Evolutionary conservation across 345 rosid species (phyloP).

Genomic region (Acer saccharum): DNA sequence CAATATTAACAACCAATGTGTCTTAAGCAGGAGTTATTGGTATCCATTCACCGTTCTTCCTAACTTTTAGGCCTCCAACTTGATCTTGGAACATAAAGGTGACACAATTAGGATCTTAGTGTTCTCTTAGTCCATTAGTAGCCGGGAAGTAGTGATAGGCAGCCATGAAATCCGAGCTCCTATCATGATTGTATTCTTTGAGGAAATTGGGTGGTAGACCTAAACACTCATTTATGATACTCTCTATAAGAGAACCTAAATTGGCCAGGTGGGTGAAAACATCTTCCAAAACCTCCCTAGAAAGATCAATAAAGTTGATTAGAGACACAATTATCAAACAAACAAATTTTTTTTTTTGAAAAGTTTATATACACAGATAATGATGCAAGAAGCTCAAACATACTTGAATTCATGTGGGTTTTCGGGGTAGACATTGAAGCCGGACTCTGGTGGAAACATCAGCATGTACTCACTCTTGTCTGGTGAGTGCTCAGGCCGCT

Average conservation of each 20-base stretch:
- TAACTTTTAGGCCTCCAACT: conserved; percentile 51
- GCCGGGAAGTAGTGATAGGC: conserved; percentile 49
- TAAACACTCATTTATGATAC: conserved; percentile 43
- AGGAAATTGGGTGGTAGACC: conserved; percentile 52
- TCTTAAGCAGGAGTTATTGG: conserved; percentile 33
- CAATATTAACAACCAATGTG: conserved; percentile 44
- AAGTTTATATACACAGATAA: neutral
- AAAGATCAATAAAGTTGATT: neutral
- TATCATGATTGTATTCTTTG: conserved; percentile 42
- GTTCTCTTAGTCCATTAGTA: conserved; percentile 40
- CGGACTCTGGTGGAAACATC: conserved; percentile 41
- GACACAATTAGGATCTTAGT: conserved; percentile 52
- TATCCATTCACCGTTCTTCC: conserved; percentile 46
- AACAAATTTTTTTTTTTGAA: too few relatives aligned
- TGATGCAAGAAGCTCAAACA: neutral
- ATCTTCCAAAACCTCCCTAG: conserved; percentile 43
- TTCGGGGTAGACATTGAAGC: conserved; percentile 47
- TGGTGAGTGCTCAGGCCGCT: conserved; percentile 36
- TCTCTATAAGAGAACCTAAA: conserved; percentile 37
- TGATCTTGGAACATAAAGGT: conserved; percentile 56
- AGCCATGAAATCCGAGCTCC: conserved; percentile 58
- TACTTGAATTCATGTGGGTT: conserved; percentile 49
- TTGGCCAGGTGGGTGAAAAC: conserved; percentile 32
- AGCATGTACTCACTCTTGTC: conserved; percentile 51
- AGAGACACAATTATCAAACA: too few relatives aligned